A percentile compares a stretch with the other conserved stretches of the same genome.
phyloP scores from a whole-genome alignment of 352 stramenopile species.

The Pythium dissimile region DNA sequence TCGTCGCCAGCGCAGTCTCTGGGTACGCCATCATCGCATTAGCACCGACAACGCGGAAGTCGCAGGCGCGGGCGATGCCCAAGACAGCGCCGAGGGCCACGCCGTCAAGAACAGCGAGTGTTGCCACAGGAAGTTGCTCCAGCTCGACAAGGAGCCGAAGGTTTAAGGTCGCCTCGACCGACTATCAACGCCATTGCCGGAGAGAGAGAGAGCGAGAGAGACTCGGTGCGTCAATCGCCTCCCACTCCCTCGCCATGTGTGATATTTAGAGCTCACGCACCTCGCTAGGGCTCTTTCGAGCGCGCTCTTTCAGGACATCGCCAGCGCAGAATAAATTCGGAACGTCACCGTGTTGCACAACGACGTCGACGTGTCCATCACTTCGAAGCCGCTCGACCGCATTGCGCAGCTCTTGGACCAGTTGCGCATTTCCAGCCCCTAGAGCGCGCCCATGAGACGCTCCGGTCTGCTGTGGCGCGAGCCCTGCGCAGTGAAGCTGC shows the following conservation, averaged over 20 bases:
- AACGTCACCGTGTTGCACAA: slow-evolving; percentile 66
- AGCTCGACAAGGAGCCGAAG: slow-evolving; percentile 78
- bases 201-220: no score
- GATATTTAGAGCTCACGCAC: no score
- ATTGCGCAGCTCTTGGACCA: no score
- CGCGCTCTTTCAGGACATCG: slow-evolving; percentile 88
- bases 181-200: no score
- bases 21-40: slow-evolving; percentile 87
- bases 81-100: slow-evolving; percentile 89
- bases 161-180: no score
- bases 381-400: no score
- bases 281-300: slow-evolving; percentile 84
- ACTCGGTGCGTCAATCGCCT: no score
- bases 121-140: slow-evolving; percentile 88
- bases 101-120: slow-evolving; percentile 91
- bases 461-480: no score
- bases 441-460: no score
- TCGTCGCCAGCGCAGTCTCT: slow-evolving; percentile 92
- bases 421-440: no score
- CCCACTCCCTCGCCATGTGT: neutral
- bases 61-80: slow-evolving; percentile 90
- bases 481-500: no score
- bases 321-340: slow-evolving; percentile 88
- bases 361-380: no score
- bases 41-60: slow-evolving; percentile 88